Conservation (phyloP, 2,329 filamentous ascomycete species). For the Trichoderma afroharzianum region DNA sequence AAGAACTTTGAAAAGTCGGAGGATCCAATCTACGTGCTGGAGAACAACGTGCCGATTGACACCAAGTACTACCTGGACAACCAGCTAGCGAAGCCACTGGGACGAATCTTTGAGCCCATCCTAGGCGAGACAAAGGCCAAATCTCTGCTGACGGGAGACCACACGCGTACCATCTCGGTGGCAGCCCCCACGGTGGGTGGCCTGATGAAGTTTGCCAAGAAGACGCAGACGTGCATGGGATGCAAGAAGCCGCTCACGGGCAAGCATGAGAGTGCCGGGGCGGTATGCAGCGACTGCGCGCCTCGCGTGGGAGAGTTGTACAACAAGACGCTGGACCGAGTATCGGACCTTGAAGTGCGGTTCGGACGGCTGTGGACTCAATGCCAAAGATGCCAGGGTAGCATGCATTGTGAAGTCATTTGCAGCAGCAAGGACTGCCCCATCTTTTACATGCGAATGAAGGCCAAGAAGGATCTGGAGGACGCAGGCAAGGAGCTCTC, state of each 20-base stretch:
- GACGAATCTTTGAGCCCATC: conserved; percentile 96
- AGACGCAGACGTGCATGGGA: conserved; percentile 96
- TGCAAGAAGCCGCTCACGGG: conserved; percentile 93
- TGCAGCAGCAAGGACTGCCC: conserved; percentile 95
- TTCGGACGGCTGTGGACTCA: conserved; percentile 96
- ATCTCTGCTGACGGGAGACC: conserved; percentile 82
- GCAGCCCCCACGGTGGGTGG: conserved; percentile 88
- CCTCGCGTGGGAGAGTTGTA: conserved; percentile 89
- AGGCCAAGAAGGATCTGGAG: conserved; percentile 98
- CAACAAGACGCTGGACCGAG: conserved; percentile 81
- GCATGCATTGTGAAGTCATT: conserved; percentile 97
- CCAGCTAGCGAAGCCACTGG: conserved; percentile 90
- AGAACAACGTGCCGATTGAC: conserved; percentile 97
- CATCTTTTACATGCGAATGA: conserved; percentile 99
- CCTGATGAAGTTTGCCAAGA: conserved; percentile 97
- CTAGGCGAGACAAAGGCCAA: conserved; percentile 88
- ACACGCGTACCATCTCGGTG: conserved; percentile 91
- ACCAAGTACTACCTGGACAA: conserved; percentile 99
- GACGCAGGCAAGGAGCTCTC: conserved; percentile 87
- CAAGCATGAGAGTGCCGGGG: conserved; percentile 75
- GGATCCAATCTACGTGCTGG: conserved; percentile 93
- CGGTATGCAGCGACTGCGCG: conserved; percentile 82
- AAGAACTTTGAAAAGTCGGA: conserved; percentile 98
- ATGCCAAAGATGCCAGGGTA: conserved; percentile 95
- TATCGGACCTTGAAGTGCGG: conserved; percentile 86